Base-by-base conservation (phyloP, 2,329 filamentous ascomycete genomes). In the Penicillium nordicum region DNA sequence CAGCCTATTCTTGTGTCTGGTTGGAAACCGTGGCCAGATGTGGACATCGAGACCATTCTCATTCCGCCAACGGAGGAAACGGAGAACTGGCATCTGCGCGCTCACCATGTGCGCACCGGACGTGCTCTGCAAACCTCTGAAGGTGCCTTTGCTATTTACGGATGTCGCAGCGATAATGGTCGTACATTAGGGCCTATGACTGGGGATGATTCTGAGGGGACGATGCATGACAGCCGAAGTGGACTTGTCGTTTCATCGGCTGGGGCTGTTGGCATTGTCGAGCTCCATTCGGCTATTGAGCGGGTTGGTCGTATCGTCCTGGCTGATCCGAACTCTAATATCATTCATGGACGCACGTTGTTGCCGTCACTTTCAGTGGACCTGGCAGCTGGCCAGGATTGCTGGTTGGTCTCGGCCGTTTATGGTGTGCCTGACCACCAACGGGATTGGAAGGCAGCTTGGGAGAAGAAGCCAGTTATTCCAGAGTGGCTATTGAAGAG, bases 301-400 rank as follows among this genome's bases (percentile, higher is more conserved):
- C 78, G 87, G 21, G 74, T 72, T 52, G 88, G 88, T 3, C 85
- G 82, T 68, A 78, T 90, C 27, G 84, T 92, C 46, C 85, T 90
- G 55, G 87, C 88, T 11, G 89, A 92, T 69, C 88, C 89, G 7
- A 92, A 92, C 74, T 88, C 86, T 46, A 92, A 92, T 72, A 74
- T 92, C 34, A 79, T 91, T 2, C 86, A 90, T 74, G 84, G 85
- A 57, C 78, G 89, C 57, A 90, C 87, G 4, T 80, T 88, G 41
- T 82, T 92, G 63, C 89, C 89, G 25, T 86, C 86, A 30, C 72
- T 92, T 66, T 83, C 86, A 67, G 79, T 82, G 60, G 85, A 83
- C 27, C 70, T 92, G 36, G 75, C 76, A 51, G 77, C 79, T 43
- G 86, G 83, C 0, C 77, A 83, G 63, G 80, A 78, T 29, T 79